These are phyloP conservation scores for Neostapfia colusana DNA, from an alignment of 176 grass and related monocot genomes.

Conservation along the genomic window DNA sequence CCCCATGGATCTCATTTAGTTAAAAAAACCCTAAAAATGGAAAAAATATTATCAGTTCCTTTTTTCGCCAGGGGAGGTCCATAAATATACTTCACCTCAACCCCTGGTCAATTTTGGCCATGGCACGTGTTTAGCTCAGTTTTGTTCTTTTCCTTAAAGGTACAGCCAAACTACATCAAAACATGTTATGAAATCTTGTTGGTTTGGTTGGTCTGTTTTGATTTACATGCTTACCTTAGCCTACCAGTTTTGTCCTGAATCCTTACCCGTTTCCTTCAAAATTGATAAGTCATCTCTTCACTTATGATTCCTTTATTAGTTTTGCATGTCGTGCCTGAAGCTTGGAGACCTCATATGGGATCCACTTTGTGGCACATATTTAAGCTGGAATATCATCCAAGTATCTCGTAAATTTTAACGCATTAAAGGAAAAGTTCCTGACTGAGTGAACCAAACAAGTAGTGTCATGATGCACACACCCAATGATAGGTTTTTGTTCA, in stretches of 20 bases:
- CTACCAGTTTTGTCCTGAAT: not conserved
- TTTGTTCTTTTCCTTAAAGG: not conserved
- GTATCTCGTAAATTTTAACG: not conserved
- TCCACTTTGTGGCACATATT: not conserved
- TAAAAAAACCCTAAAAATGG: not conserved
- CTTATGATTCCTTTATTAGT: not conserved
- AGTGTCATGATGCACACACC: not conserved
- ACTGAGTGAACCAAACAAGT: not conserved
- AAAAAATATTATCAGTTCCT: not conserved
- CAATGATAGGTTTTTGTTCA: not conserved
- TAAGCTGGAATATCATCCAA: not conserved
- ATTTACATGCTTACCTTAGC: not conserved
- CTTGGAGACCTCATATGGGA: not conserved
- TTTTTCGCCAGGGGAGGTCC: not conserved
- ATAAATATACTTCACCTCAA: too few species aligned
- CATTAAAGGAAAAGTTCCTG: constrained; percentile 2
- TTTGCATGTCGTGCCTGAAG: constrained; percentile 20
- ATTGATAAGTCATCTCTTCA: constrained; percentile 1
- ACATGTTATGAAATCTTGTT: not conserved
- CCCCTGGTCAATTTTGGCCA: not conserved
- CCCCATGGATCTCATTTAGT: not conserved
- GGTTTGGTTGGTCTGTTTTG: constrained; percentile 1
- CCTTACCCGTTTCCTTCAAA: constrained; percentile 1
- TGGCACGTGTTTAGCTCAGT: not conserved
- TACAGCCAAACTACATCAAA: not conserved